Conservation (phyloP, 805 yeast species). For the Ogataea nakhonphanomensis region DNA sequence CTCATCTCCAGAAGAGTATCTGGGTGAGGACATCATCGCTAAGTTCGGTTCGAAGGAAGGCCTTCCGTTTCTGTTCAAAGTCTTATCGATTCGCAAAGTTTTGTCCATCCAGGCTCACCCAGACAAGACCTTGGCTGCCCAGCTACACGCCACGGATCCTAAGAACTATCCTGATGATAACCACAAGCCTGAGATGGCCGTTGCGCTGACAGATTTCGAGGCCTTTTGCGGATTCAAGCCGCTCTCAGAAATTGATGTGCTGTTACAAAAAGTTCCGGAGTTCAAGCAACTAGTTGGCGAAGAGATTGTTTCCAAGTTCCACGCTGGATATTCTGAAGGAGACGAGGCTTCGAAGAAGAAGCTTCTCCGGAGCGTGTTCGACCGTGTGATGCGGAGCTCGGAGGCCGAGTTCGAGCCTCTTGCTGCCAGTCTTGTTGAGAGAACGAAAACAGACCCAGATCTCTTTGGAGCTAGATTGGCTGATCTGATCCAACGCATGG, state of each 20-base stretch:
- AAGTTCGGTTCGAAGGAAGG: constrained; percentile 69
- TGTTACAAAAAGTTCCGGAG: constrained; percentile 74
- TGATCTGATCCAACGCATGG: constrained; percentile 68
- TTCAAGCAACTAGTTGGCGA: constrained; percentile 66
- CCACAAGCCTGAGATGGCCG: constrained; percentile 99
- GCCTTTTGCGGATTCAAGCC: constrained; percentile 99
- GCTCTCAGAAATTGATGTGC: constrained; percentile 65
- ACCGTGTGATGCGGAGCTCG: constrained; percentile 79
- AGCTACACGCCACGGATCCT: constrained; percentile 79
- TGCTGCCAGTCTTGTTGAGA: constrained; percentile 63
- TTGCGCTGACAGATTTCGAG: constrained; percentile 93
- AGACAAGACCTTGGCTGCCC: constrained; percentile 77
- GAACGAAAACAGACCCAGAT: constrained; percentile 58
- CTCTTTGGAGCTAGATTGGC: constrained; percentile 61
- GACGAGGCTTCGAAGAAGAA: constrained; percentile 59
- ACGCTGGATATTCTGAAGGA: constrained; percentile 39
- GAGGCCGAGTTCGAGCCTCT: constrained; percentile 52
- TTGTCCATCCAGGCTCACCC: constrained; percentile 98
- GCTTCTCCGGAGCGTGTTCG: constrained; percentile 71
- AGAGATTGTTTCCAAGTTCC: constrained; percentile 53
- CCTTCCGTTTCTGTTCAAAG: constrained; percentile 91
- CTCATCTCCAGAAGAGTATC: constrained; percentile 51
- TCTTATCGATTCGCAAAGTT: constrained; percentile 87
- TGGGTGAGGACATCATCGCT: constrained; percentile 56
- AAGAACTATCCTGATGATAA: constrained; percentile 95